Evolutionary conservation across 805 yeast species (phyloP).

Genomic region (Wickerhamiella vanderwaltii): DNA sequence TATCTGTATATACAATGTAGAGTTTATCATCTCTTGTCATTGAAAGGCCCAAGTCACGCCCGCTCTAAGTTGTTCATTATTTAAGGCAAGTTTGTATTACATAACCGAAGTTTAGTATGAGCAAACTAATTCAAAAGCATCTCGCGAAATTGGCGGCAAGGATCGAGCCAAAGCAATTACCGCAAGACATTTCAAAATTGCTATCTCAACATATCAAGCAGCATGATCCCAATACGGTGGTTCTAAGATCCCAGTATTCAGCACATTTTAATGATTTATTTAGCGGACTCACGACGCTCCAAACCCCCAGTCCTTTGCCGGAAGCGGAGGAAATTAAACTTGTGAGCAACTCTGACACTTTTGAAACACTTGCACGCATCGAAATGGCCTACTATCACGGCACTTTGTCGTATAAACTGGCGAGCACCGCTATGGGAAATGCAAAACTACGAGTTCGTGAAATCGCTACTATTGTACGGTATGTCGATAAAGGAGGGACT

Average conservation of each 20-base stretch:
- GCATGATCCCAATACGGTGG: not conserved
- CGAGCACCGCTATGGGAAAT: conserved; percentile 20
- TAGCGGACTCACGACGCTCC: conserved; percentile 6
- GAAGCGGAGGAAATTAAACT: not conserved
- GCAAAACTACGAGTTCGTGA: conserved; percentile 14
- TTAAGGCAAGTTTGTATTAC: no score
- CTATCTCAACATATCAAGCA: not conserved
- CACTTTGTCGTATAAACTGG: conserved; percentile 18
- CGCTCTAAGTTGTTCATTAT: no score
- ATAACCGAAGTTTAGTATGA: no score
- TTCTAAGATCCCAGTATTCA: conserved; percentile 1
- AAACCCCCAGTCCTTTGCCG: not conserved
- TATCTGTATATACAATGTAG: no score
- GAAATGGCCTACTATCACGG: conserved; percentile 23
- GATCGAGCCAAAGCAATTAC: conserved; percentile 1
- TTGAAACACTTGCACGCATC: conserved; percentile 15
- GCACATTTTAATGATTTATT: conserved; percentile 7
- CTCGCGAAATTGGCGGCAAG: not conserved
- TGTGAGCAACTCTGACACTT: not conserved
- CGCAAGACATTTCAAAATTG: not conserved
- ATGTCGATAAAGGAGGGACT: conserved; percentile 22
- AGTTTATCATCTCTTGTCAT: no score
- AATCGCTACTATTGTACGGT: conserved; percentile 20
- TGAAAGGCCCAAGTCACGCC: no score
- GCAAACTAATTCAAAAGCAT: conserved; percentile 5